phyloP scores from a whole-genome alignment of 2,329 filamentous ascomycete genomes.

The Ustilaginoidea virens region DNA sequence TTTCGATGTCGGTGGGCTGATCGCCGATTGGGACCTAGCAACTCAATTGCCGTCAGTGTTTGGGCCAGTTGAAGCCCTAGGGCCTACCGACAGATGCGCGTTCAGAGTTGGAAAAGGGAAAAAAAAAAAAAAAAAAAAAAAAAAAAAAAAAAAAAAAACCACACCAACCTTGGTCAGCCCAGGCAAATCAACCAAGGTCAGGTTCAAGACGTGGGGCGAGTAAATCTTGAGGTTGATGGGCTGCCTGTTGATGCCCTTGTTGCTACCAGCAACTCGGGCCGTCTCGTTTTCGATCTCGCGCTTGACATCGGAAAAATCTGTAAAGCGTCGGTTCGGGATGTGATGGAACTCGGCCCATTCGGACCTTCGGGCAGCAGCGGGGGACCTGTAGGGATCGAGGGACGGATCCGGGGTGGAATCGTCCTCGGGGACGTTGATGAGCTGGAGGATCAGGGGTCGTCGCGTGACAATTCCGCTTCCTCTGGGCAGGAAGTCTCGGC shows the following conservation, averaged over 20 bases:
- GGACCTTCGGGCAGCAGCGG: conserved; percentile 49
- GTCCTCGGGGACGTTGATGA: conserved; percentile 89
- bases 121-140: too few species aligned
- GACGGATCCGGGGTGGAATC: conserved; percentile 48
- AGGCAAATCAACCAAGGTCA: conserved; percentile 87
- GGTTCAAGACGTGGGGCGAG: conserved; percentile 87
- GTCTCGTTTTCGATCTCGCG: conserved; percentile 97
- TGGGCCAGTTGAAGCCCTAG: conserved; percentile 86
- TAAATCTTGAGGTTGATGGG: conserved; percentile 98
- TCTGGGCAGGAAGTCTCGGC: conserved; percentile 88
- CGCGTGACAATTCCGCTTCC: conserved; percentile 94
- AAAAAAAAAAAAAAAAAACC: too few species aligned
- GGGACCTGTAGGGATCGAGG: conserved; percentile 59
- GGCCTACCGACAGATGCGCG: too few species aligned
- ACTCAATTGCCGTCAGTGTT: conserved; percentile 53
- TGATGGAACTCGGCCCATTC: conserved; percentile 96
- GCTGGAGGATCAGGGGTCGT: conserved; percentile 85
- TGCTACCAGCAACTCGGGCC: conserved; percentile 75
- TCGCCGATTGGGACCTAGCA: conserved; percentile 83
- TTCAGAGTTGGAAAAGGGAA: too few species aligned
- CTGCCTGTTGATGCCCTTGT: conserved; percentile 95
- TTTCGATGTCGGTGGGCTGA: conserved; percentile 94
- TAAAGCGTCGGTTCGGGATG: conserved; percentile 75
- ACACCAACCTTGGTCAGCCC: conserved; percentile 80
- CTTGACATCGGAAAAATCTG: conserved; percentile 85